These are phyloP conservation scores for Phaeotremella skinneri DNA, from an alignment of 768 basidiomycete species.

Conservation along the genomic window DNA sequence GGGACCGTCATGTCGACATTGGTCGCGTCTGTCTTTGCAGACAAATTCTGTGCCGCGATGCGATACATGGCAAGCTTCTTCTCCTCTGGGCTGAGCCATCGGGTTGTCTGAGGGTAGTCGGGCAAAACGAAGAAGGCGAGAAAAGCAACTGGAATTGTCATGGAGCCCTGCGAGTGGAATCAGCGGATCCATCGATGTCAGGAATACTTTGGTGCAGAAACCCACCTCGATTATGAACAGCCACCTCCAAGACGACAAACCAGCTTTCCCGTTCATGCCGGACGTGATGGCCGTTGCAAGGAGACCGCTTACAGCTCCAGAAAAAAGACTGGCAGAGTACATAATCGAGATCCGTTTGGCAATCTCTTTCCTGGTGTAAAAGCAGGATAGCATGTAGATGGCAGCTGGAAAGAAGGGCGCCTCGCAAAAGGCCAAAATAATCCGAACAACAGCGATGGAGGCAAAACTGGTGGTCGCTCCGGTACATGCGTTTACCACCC, in stretches of 20 bases:
- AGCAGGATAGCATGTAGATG: conserved; percentile 49
- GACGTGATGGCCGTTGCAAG: conserved; percentile 73
- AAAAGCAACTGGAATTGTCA: conserved; percentile 16
- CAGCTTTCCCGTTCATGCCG: conserved; percentile 67
- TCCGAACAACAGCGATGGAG: conserved; percentile 37
- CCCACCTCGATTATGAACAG: conserved; percentile 26
- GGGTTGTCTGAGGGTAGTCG: conserved; percentile 23
- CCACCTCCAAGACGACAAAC: conserved; percentile 73
- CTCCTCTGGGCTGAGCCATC: conserved; percentile 28
- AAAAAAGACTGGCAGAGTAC: conserved; percentile 14
- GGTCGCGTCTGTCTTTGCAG: background rate
- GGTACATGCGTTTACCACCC: conserved; percentile 39
- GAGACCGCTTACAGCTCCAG: conserved; percentile 38
- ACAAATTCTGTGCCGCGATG: conserved; percentile 4
- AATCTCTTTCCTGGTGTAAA: conserved; percentile 60
- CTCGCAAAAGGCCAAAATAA: conserved; percentile 26
- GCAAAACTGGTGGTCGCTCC: conserved; percentile 37
- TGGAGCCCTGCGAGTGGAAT: background rate
- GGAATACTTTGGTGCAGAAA: background rate
- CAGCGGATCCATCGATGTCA: background rate
- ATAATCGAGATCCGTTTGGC: conserved; percentile 59
- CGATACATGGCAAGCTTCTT: conserved; percentile 24
- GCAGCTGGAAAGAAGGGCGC: conserved; percentile 51
- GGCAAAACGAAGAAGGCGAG: conserved; percentile 26
- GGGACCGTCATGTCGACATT: background rate